Conservation (phyloP, 2,329 filamentous ascomycete species). For the Hirsutella minnesotensis region DNA sequence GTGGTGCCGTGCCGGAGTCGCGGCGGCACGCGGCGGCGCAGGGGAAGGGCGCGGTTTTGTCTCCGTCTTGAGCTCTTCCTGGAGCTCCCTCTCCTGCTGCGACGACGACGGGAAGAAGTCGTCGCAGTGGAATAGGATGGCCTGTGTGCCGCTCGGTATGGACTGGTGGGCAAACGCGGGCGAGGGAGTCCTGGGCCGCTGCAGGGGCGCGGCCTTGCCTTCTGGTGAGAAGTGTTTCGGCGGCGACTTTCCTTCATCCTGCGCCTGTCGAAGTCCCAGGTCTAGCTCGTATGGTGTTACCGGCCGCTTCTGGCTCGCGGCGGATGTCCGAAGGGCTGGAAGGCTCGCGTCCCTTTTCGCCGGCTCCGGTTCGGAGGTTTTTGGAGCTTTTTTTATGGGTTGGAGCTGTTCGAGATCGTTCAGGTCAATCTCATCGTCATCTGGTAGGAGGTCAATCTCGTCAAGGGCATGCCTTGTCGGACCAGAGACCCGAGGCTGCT, state of each 20-base stretch:
- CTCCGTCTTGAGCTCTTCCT: conserved; percentile 18
- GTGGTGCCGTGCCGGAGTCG: background rate
- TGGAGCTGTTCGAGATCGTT: conserved; percentile 9
- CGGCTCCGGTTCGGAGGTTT: background rate
- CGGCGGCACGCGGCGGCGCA: background rate
- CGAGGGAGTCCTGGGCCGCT: background rate
- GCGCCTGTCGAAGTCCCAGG: background rate
- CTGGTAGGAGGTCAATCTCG: conserved; percentile 12
- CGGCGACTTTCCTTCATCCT: conserved; percentile 4
- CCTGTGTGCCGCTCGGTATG: conserved; percentile 34
- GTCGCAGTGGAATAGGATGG: conserved; percentile 39
- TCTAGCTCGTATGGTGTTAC: background rate
- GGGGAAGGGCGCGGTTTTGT: no score
- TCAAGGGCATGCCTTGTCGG: conserved; percentile 2
- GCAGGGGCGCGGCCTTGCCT: background rate
- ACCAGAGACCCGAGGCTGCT: no score
- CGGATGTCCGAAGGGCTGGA: conserved; percentile 1
- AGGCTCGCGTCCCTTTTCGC: conserved; percentile 7
- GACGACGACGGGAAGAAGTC: conserved; percentile 45
- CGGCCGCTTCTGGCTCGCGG: background rate
- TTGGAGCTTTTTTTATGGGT: background rate
- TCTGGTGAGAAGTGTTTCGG: background rate
- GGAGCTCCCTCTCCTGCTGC: conserved; percentile 42
- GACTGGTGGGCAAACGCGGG: conserved; percentile 4
- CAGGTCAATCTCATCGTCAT: conserved; percentile 14